Conservation (phyloP, 2,329 filamentous ascomycete genomes). For the Epichloe hybrida region DNA sequence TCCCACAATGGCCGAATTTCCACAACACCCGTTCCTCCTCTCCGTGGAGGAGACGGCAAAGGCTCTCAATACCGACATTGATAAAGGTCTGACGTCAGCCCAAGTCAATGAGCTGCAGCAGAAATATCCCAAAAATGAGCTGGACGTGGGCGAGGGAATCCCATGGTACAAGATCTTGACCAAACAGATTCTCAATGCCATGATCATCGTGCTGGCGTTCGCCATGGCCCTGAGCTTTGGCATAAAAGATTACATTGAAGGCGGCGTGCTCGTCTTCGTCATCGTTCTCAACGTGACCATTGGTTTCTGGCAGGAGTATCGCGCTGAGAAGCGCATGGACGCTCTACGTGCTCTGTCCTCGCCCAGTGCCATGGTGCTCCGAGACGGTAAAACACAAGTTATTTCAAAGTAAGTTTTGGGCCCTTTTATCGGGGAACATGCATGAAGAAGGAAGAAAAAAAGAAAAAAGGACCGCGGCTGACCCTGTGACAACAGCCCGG, state of each 20-base stretch:
- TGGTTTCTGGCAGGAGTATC: constrained; percentile 51
- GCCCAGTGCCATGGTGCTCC: constrained; percentile 48
- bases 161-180: constrained; percentile 59
- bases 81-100: constrained; percentile 49
- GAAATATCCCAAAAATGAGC: constrained; percentile 53
- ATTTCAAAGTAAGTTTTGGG: constrained; percentile 38
- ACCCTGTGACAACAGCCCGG: constrained; percentile 25
- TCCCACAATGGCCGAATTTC: constrained; percentile 26
- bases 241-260: constrained; percentile 54
- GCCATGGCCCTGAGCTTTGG: constrained; percentile 61
- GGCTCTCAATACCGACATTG: constrained; percentile 48
- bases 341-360: constrained; percentile 47
- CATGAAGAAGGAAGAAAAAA: neutral
- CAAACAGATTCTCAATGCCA: constrained; percentile 63
- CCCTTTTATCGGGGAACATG: neutral
- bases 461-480: neutral
- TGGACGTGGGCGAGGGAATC: constrained; percentile 54
- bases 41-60: constrained; percentile 47
- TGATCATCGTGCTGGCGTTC: constrained; percentile 64
- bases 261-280: constrained; percentile 52
- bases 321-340: constrained; percentile 54
- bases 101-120: constrained; percentile 46
- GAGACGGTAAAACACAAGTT: constrained; percentile 43
- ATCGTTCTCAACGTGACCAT: constrained; percentile 57
- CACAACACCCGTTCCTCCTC: constrained; percentile 48